phyloP scores from a whole-genome alignment of 2,329 filamentous ascomycete genomes.

The Microcyclosporella mali region DNA sequence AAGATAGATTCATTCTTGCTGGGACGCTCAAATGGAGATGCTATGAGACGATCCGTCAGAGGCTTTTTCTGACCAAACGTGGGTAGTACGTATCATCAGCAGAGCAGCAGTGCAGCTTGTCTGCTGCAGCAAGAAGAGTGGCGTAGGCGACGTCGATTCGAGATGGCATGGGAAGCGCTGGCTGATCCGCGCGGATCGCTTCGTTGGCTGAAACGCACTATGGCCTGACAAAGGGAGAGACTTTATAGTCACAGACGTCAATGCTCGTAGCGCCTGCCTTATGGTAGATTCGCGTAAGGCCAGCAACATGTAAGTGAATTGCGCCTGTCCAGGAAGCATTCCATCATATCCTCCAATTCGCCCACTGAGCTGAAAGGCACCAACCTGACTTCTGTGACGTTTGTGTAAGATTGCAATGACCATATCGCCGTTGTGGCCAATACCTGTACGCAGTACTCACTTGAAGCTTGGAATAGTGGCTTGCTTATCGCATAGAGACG shows the following conservation, averaged over 20 bases:
- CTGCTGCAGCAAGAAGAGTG: slow-evolving; percentile 6
- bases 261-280: too few species aligned
- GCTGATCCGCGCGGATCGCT: too few species aligned
- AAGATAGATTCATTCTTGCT: slow-evolving; percentile 42
- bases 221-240: not conserved
- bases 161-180: too few species aligned
- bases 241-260: too few species aligned
- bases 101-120: slow-evolving; percentile 4
- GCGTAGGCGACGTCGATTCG: slow-evolving; percentile 3
- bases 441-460: too few species aligned
- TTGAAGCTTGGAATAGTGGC: too few species aligned
- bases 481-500: too few species aligned
- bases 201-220: not conserved
- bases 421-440: too few species aligned
- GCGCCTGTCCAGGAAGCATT: slow-evolving; percentile 8
- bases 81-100: slow-evolving; percentile 10
- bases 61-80: not conserved
- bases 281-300: too few species aligned
- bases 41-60: slow-evolving; percentile 2
- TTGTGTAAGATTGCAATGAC: too few species aligned
- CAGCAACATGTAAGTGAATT: not conserved
- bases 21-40: slow-evolving; percentile 32
- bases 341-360: slow-evolving; percentile 8
- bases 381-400: too few species aligned
- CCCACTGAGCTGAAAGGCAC: not conserved